Percentiles rank a stretch among this genome's conserved stretches.
Conservation (phyloP, 2,329 filamentous ascomycete genomes). For the Sporothrix luriei region DNA sequence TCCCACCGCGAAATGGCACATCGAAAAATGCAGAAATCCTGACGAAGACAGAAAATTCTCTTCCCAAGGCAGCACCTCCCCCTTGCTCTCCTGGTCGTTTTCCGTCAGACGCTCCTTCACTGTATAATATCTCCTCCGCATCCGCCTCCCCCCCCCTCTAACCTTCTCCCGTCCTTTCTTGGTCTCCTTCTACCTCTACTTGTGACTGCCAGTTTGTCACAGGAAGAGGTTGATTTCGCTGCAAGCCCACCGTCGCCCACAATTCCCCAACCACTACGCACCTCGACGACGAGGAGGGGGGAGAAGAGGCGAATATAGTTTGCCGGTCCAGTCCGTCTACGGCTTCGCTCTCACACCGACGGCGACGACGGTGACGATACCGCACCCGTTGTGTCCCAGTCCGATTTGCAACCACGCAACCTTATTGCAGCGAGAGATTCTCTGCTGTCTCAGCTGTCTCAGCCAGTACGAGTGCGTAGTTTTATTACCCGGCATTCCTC, state of each 20-base stretch:
- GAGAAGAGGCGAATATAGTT: conserved; percentile 3
- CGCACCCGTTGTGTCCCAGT: neutral
- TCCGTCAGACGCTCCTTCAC: conserved; percentile 5
- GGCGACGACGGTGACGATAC: neutral
- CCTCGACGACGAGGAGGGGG: conserved; percentile 28
- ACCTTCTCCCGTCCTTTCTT: neutral
- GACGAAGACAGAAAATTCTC: conserved; percentile 8
- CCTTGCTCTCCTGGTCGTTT: conserved; percentile 14
- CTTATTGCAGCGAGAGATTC: neutral
- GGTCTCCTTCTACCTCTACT: neutral
- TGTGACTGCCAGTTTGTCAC: neutral
- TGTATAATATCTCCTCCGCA: conserved; percentile 27
- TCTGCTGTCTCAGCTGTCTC: neutral
- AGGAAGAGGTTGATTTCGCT: conserved; percentile 16
- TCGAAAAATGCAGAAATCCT: conserved; percentile 23
- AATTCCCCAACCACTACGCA: conserved; percentile 8
- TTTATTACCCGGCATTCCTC: conserved; percentile 23
- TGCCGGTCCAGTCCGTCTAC: conserved; percentile 22
- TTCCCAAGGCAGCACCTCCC: conserved; percentile 24
- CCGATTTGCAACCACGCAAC: conserved; percentile 7
- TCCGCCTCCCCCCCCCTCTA: conserved; percentile 20
- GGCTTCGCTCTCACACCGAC: neutral
- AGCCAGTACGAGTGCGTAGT: conserved; percentile 23
- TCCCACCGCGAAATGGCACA: conserved; percentile 13
- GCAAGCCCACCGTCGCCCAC: neutral